Percentiles rank a stretch among this genome's conserved stretches.
phyloP scores from a whole-genome alignment of 371 early-diverging fungal genomes.

The Mortierella sp. region DNA sequence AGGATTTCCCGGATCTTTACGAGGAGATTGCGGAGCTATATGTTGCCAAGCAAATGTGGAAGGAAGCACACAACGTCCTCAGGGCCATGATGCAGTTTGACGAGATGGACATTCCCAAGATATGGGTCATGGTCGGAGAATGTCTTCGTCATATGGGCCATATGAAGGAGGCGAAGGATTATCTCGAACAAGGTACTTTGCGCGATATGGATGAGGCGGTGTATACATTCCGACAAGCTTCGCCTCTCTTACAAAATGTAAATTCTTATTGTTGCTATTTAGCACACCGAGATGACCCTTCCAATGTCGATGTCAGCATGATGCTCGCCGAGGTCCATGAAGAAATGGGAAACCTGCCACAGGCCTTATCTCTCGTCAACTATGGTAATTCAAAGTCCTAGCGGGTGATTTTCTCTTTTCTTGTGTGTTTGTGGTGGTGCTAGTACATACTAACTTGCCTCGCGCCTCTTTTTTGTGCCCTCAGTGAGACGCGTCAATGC shows the following conservation, averaged over 20 bases:
- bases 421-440: no score
- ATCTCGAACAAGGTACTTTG: constrained; percentile 30
- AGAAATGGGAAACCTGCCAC: constrained; percentile 81
- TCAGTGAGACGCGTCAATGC: constrained; percentile 42
- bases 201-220: no score
- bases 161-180: constrained; percentile 48
- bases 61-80: constrained; percentile 74
- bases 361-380: constrained; percentile 74
- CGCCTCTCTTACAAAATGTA: neutral
- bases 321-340: constrained; percentile 87
- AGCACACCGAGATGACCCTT: constrained; percentile 68
- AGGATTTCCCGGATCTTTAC: constrained; percentile 81
- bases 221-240: no score
- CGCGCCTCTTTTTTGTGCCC: neutral
- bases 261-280: neutral
- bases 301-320: constrained; percentile 80
- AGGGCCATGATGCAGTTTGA: constrained; percentile 66
- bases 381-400: no score
- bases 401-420: no score
- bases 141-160: constrained; percentile 50
- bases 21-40: constrained; percentile 88
- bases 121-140: constrained; percentile 60
- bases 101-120: constrained; percentile 60
- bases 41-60: constrained; percentile 72
- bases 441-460: neutral